Evolutionary conservation across 2,329 filamentous ascomycete species (phyloP).

Genomic region (Fusarium protoensiforme): DNA sequence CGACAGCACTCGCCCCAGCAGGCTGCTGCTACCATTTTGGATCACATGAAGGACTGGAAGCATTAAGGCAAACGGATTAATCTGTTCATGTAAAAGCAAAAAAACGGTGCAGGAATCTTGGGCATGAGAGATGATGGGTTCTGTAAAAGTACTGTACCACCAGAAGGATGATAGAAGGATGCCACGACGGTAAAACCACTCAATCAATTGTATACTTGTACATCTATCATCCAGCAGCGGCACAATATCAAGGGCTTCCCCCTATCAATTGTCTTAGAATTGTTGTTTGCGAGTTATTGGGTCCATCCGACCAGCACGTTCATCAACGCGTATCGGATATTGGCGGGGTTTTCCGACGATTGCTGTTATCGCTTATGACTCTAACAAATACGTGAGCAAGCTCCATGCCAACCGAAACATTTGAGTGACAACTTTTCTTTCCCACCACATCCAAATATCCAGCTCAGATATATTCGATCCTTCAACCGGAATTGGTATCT

Average conservation of each 20-base stretch:
- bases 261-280: neutral
- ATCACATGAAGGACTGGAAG: conserved; percentile 78
- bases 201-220: conserved; percentile 42
- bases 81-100: conserved; percentile 10
- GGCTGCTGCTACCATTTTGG: conserved; percentile 83
- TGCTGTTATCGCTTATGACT: conserved; percentile 35
- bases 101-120: conserved; percentile 27
- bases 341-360: conserved; percentile 39
- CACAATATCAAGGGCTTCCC: neutral
- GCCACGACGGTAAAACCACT: conserved; percentile 40
- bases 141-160: conserved; percentile 44
- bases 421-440: neutral
- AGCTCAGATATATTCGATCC: neutral
- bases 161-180: conserved; percentile 39
- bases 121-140: conserved; percentile 20
- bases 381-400: neutral
- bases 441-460: neutral
- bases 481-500: neutral
- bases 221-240: neutral
- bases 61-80: conserved; percentile 11
- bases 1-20: conserved; percentile 92
- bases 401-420: conserved; percentile 1
- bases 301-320: conserved; percentile 23
- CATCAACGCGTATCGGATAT: conserved; percentile 29
- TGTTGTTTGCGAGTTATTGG: neutral